A percentile compares a stretch with the other conserved stretches of the same genome.
These are phyloP conservation scores for Aspergillus egyptiacus DNA, from an alignment of 495 filamentous ascomycete species.

Conservation along the genomic window DNA sequence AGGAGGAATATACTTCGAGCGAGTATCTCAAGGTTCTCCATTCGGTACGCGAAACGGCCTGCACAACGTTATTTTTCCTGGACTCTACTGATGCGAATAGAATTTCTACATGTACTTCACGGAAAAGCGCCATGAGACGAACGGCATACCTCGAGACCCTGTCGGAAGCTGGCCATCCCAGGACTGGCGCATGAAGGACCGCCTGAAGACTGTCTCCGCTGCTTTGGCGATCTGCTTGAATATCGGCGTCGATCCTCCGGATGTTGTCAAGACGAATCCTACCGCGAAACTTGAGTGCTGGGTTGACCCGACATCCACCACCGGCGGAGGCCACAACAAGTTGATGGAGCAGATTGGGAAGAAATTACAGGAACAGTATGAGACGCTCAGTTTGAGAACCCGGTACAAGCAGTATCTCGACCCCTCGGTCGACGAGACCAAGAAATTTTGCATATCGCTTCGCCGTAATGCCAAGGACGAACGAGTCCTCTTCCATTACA, in stretches of 20 bases:
- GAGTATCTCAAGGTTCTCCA: slow-evolving; percentile 53
- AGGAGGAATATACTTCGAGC: slow-evolving; percentile 53
- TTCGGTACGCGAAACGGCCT: slow-evolving; percentile 39
- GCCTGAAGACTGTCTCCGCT: slow-evolving; percentile 92
- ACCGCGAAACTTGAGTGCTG: slow-evolving; percentile 93
- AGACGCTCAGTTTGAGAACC: slow-evolving; percentile 86
- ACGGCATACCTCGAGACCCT: slow-evolving; percentile 74
- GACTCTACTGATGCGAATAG: slow-evolving; percentile 17
- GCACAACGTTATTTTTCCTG: neutral
- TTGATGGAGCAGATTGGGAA: slow-evolving; percentile 93
- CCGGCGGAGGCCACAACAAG: slow-evolving; percentile 61
- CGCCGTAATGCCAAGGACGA: slow-evolving; percentile 92
- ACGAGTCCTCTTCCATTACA: slow-evolving; percentile 93
- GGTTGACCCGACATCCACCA: slow-evolving; percentile 80
- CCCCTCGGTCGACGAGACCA: slow-evolving; percentile 92
- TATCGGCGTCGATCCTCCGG: slow-evolving; percentile 94
- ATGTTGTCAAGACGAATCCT: slow-evolving; percentile 90
- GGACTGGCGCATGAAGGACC: slow-evolving; percentile 96
- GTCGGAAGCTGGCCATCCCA: slow-evolving; percentile 58
- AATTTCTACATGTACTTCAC: slow-evolving; percentile 98
- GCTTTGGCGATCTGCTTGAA: slow-evolving; percentile 93
- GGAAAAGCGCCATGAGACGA: slow-evolving; percentile 95
- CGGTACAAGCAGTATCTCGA: slow-evolving; percentile 96
- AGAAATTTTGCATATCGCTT: slow-evolving; percentile 86
- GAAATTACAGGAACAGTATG: slow-evolving; percentile 89